Base-by-base conservation (phyloP, 2,329 filamentous ascomycete species). In the Purpureocillium lavendulum region DNA sequence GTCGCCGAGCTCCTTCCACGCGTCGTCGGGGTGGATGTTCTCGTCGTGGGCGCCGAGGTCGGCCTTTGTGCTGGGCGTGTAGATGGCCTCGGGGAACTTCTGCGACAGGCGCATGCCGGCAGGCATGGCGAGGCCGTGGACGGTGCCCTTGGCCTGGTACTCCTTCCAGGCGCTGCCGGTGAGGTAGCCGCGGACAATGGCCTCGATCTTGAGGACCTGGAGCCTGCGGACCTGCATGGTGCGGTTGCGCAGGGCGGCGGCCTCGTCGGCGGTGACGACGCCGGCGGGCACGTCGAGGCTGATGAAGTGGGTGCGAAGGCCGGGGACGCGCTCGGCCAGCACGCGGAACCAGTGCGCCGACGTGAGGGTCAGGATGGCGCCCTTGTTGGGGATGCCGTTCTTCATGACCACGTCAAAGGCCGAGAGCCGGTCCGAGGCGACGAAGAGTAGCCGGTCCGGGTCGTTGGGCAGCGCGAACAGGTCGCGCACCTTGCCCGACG, bases 361-460 rank as follows among this genome's bases (percentile, higher is more conserved):
- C 30, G 62, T 50, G 35, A 59, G 54, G 21, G 66, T 71, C 36
- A 77, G 62, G 38, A 76, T 61, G 42, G 60, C 58, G 48, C 75
- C 75, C 64, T 78, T 78, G 55, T 65, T 55, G 34, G 68, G 66
- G 37, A 75, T 67, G 47, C 68, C 68, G 52, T 92, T 96, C 53
- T 76, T 67, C 72, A 94, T 80, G 51, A 94, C 79, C 51, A 94
- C 87, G 73, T 97, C 90, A 70, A 90, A 97, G 40, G 92, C 92
- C 17, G 87, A 95, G 60, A 96, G 92, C 49, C 92, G 83, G 66
- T 96, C 89, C 12, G 86, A 84, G 17, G 86, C 83, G 40, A 89
- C 80, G 57, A 95, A 90, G 41, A 94, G 80, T 4, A 94, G 75
- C 3, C 77, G 83, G 31, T 45, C 36, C 33, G 51, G 42, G 41